These are phyloP conservation scores for Epichloe elymi DNA, from an alignment of 2,329 filamentous ascomycete species.

Conservation along the genomic window DNA sequence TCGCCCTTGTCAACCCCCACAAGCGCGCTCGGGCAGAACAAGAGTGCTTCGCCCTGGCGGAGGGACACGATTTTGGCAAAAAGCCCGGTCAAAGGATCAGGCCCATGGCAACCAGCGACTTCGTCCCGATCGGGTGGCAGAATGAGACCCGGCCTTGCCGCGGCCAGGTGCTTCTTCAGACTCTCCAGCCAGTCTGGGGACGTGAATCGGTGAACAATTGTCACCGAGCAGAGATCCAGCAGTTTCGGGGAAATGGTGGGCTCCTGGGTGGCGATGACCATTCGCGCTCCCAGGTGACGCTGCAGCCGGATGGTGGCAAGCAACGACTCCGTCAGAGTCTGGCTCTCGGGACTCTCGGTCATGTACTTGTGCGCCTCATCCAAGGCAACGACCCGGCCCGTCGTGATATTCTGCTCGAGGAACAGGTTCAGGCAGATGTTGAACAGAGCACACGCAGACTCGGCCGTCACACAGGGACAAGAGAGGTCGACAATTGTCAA, in stretches of 20 bases:
- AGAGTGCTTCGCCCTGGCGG: constrained; percentile 29
- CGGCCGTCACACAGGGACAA: constrained; percentile 54
- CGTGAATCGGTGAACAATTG: constrained; percentile 58
- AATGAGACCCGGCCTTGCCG: constrained; percentile 5
- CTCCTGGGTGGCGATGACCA: constrained; percentile 67
- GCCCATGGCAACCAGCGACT: background rate
- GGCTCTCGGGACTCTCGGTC: constrained; percentile 38
- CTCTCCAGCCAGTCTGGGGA: constrained; percentile 48
- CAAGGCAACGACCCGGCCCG: constrained; percentile 51
- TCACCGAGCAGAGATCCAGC: constrained; percentile 59
- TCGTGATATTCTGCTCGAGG: constrained; percentile 31
- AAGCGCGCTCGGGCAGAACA: constrained; percentile 33
- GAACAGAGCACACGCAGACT: constrained; percentile 58
- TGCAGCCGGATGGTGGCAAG: constrained; percentile 54
- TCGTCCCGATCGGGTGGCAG: background rate
- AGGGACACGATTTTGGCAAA: constrained; percentile 30
- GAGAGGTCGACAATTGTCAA: constrained; percentile 50
- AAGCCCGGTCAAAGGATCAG: constrained; percentile 14
- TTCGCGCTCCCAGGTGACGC: constrained; percentile 51
- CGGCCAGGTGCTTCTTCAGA: constrained; percentile 31
- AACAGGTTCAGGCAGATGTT: constrained; percentile 58
- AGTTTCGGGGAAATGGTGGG: constrained; percentile 56
- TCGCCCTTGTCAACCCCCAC: constrained; percentile 10
- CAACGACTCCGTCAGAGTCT: constrained; percentile 46
- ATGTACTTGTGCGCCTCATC: constrained; percentile 75